A percentile compares a stretch with the other conserved stretches of the same genome.
Conservation (phyloP, 164 flowering plant species). For the Houttuynia cordata region DNA sequence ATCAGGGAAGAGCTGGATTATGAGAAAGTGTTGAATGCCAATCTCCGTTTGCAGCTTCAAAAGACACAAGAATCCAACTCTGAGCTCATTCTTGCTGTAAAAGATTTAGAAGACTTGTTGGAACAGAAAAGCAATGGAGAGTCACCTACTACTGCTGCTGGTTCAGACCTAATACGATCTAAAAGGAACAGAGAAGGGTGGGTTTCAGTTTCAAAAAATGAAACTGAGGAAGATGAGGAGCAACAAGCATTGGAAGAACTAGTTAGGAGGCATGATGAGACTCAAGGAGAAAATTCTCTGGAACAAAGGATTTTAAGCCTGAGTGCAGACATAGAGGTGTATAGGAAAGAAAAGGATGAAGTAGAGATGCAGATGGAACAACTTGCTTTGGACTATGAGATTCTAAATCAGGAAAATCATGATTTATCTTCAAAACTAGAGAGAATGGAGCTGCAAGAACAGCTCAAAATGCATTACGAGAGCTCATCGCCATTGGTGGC, state of each 20-base stretch:
- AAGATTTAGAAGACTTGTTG: slow-evolving; percentile 66
- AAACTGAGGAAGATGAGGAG: slow-evolving; percentile 40
- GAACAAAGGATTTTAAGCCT: slow-evolving; percentile 54
- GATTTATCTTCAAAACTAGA: slow-evolving; percentile 53
- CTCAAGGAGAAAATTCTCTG: slow-evolving; percentile 34
- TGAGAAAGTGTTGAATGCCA: slow-evolving; percentile 66
- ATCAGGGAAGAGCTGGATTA: slow-evolving; percentile 61
- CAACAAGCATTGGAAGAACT: slow-evolving; percentile 51
- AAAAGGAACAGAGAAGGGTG: background rate
- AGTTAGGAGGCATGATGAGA: slow-evolving; percentile 42
- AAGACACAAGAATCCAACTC: slow-evolving; percentile 86
- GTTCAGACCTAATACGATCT: background rate
- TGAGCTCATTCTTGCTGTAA: slow-evolving; percentile 78
- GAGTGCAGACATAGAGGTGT: slow-evolving; percentile 50
- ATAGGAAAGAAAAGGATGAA: slow-evolving; percentile 66
- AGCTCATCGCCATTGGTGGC: slow-evolving; percentile 30
- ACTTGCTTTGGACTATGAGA: slow-evolving; percentile 74
- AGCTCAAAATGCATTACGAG: slow-evolving; percentile 63
- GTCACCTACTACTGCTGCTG: background rate
- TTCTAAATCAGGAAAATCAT: slow-evolving; percentile 70
- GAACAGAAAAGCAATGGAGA: slow-evolving; percentile 45
- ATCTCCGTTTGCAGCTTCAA: slow-evolving; percentile 70
- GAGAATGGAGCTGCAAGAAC: slow-evolving; percentile 54
- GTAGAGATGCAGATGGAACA: slow-evolving; percentile 70
- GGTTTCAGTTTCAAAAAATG: background rate